These are phyloP conservation scores for Botrytis galanthina DNA, from an alignment of 2,329 filamentous ascomycete genomes.

Conservation along the genomic window DNA sequence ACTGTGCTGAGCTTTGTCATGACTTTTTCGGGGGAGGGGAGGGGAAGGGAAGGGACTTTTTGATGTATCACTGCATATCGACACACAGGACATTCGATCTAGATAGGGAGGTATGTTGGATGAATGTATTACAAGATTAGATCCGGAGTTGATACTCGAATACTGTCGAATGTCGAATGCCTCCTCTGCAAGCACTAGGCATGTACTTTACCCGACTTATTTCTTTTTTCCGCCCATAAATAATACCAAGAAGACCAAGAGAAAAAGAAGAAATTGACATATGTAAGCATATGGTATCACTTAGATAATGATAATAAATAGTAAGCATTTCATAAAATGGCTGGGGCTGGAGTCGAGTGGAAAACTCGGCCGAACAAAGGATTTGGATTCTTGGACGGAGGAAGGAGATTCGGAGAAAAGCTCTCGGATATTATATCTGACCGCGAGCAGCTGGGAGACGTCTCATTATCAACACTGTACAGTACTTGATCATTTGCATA, in stretches of 20 bases:
- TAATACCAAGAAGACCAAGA: slow-evolving; percentile 1
- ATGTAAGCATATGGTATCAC: not conserved
- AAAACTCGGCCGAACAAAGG: slow-evolving; percentile 13
- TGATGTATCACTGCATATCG: not conserved
- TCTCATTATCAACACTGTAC: not conserved
- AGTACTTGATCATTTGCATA: not conserved
- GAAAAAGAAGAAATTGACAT: not conserved
- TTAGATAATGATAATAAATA: not conserved
- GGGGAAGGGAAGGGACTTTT: not conserved
- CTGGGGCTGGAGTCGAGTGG: not conserved
- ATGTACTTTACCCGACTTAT: not conserved
- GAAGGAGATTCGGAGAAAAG: not conserved
- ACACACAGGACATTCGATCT: not conserved
- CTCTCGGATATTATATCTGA: not conserved
- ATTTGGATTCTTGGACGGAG: not conserved
- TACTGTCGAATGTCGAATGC: not conserved
- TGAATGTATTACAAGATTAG: not conserved
- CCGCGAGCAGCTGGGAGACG: not conserved
- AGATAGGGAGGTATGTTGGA: not conserved
- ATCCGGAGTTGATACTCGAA: not conserved
- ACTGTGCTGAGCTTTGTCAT: not conserved
- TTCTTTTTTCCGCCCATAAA: not conserved
- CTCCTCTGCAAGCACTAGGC: not conserved
- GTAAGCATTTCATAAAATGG: slow-evolving; percentile 1
- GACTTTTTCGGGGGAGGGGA: not conserved